These are phyloP conservation scores for Beauveria caledonica DNA, from an alignment of 2,329 filamentous ascomycete species.

Conservation along the genomic window DNA sequence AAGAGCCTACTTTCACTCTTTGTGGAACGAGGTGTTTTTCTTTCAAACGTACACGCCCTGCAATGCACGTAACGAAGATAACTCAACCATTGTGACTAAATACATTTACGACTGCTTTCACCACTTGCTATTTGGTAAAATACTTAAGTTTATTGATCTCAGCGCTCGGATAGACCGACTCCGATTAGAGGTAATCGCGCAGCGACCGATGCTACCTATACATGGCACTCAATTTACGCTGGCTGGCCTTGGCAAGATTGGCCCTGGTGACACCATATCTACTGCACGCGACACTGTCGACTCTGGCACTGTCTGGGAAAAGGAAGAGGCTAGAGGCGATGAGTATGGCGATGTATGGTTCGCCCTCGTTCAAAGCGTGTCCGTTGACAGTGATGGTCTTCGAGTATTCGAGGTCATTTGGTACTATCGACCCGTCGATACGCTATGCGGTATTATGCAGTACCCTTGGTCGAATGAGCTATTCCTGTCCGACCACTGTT, in stretches of 20 bases:
- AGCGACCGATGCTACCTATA: slow-evolving; percentile 5
- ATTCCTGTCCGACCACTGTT: slow-evolving; percentile 70
- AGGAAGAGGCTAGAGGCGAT: slow-evolving; percentile 34
- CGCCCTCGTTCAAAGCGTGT: slow-evolving; percentile 56
- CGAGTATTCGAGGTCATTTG: slow-evolving; percentile 57
- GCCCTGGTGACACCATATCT: slow-evolving; percentile 41
- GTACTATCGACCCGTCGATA: slow-evolving; percentile 66
- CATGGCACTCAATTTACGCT: neutral
- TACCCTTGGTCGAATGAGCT: slow-evolving; percentile 68
- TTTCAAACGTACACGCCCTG: slow-evolving; percentile 27
- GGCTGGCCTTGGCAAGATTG: slow-evolving; percentile 24
- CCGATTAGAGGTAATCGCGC: slow-evolving; percentile 21
- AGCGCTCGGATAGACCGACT: slow-evolving; percentile 20
- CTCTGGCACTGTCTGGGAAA: slow-evolving; percentile 48
- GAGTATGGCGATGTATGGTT: slow-evolving; percentile 53
- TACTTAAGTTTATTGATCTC: slow-evolving; percentile 34
- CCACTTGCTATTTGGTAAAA: slow-evolving; percentile 49
- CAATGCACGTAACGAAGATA: neutral
- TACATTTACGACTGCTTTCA: slow-evolving; percentile 59
- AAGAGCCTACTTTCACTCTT: slow-evolving; percentile 27
- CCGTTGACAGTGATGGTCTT: slow-evolving; percentile 25
- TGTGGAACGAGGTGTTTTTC: slow-evolving; percentile 47
- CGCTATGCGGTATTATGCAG: slow-evolving; percentile 55
- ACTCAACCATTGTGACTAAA: slow-evolving; percentile 58
- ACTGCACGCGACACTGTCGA: slow-evolving; percentile 37